phyloP scores from a whole-genome alignment of 2,329 filamentous ascomycete genomes.

The Sclerotinia borealis region DNA sequence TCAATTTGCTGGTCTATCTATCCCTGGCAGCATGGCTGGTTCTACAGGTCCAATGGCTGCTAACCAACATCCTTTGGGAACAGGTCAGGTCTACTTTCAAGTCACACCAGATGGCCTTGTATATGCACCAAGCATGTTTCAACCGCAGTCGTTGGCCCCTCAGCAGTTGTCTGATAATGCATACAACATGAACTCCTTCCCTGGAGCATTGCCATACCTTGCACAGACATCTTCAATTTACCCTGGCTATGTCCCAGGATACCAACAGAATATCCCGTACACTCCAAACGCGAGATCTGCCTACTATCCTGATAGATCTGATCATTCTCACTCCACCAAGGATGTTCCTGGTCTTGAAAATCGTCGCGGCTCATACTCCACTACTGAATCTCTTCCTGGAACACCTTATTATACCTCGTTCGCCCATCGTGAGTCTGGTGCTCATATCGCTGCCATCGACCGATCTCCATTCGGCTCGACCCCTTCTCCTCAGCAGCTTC shows the following conservation, averaged over 20 bases:
- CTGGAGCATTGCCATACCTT: slow-evolving; percentile 28
- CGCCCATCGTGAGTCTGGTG: slow-evolving; percentile 53
- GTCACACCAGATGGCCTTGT: slow-evolving; percentile 19
- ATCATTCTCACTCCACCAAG: slow-evolving; percentile 27
- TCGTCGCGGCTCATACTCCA: slow-evolving; percentile 61
- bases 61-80: slow-evolving; percentile 31
- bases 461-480: slow-evolving; percentile 58
- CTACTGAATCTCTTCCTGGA: slow-evolving; percentile 59
- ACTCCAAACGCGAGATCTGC: slow-evolving; percentile 25
- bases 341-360: slow-evolving; percentile 58
- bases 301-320: slow-evolving; percentile 30
- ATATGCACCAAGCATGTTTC: slow-evolving; percentile 29
- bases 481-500: slow-evolving; percentile 57
- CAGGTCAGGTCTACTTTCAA: slow-evolving; percentile 31
- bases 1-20: slow-evolving; percentile 26
- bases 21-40: slow-evolving; percentile 34
- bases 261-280: slow-evolving; percentile 30
- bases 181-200: slow-evolving; percentile 27
- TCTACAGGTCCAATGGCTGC: slow-evolving; percentile 24
- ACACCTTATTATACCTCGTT: slow-evolving; percentile 58
- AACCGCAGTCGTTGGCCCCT: slow-evolving; percentile 27
- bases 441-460: slow-evolving; percentile 53
- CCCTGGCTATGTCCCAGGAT: slow-evolving; percentile 30
- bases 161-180: slow-evolving; percentile 25
- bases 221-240: slow-evolving; percentile 27